These are phyloP conservation scores for Syncephalis plumigaleata DNA, from an alignment of 371 early-diverging fungal species.

Conservation along the genomic window DNA sequence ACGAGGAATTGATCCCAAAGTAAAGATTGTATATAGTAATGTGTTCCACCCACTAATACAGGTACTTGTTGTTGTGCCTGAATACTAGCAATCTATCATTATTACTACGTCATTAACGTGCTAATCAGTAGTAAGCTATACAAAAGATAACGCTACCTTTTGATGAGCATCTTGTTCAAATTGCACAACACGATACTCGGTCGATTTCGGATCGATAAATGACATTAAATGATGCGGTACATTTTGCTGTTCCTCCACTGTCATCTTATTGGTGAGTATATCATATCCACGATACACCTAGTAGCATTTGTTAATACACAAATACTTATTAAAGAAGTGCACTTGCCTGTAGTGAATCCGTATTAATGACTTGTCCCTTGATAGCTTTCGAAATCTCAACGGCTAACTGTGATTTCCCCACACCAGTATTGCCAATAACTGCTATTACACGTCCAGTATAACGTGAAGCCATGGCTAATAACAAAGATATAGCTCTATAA, in stretches of 20 bases:
- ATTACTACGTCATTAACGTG: not conserved
- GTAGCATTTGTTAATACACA: not conserved
- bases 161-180: slow-evolving; percentile 54
- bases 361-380: slow-evolving; percentile 85
- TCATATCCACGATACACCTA: slow-evolving; percentile 80
- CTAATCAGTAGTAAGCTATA: not conserved
- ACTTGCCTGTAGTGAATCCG: slow-evolving; percentile 83
- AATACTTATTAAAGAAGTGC: too few relatives aligned
- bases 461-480: slow-evolving; percentile 16
- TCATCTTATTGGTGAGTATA: slow-evolving; percentile 87
- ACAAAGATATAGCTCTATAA: too few relatives aligned
- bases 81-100: slow-evolving; percentile 48
- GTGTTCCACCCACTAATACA: slow-evolving; percentile 89
- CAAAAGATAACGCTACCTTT: not conserved
- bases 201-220: slow-evolving; percentile 39
- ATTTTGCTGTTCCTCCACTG: slow-evolving; percentile 41
- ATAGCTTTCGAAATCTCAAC: slow-evolving; percentile 68
- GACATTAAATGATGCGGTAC: slow-evolving; percentile 80
- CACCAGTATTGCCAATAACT: slow-evolving; percentile 79
- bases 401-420: slow-evolving; percentile 83
- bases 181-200: slow-evolving; percentile 72
- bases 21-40: slow-evolving; percentile 85
- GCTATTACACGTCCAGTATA: slow-evolving; percentile 12
- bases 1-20: slow-evolving; percentile 54
- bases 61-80: slow-evolving; percentile 48